phyloP scores from a whole-genome alignment of 2,329 filamentous ascomycete species.

The Colletotrichum shisoi region DNA sequence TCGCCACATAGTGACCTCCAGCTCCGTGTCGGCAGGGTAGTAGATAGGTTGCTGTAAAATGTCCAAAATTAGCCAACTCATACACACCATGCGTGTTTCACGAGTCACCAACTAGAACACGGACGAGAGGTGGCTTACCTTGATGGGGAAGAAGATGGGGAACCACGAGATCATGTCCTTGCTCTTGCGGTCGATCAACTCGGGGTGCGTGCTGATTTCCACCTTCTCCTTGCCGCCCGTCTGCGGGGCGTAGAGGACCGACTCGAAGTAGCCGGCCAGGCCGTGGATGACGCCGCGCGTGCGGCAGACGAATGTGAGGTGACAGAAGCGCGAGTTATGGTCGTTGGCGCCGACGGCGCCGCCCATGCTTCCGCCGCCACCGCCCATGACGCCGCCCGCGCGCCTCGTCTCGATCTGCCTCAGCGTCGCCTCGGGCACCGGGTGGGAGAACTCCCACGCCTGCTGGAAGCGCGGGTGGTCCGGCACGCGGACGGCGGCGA shows the following conservation, averaged over 20 bases:
- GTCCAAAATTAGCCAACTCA: background rate
- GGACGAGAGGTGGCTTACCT: constrained; percentile 63
- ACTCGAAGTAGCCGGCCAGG: constrained; percentile 93
- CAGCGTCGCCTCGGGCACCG: constrained; percentile 68
- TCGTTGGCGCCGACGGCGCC: constrained; percentile 85
- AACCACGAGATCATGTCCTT: constrained; percentile 99
- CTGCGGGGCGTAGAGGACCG: constrained; percentile 79
- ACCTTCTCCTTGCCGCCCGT: constrained; percentile 62
- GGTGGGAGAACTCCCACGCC: constrained; percentile 83
- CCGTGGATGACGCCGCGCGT: constrained; percentile 88
- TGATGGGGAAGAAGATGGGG: constrained; percentile 95
- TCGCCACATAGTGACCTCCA: constrained; percentile 94
- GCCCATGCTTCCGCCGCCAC: constrained; percentile 75
- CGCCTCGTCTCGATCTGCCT: constrained; percentile 63
- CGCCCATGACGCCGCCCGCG: constrained; percentile 70
- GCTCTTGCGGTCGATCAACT: constrained; percentile 91
- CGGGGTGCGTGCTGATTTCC: constrained; percentile 90
- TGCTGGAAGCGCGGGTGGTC: constrained; percentile 71
- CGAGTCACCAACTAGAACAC: background rate
- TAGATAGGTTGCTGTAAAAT: constrained; percentile 77
- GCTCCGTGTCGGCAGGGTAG: constrained; percentile 81
- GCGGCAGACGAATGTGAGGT: constrained; percentile 78
- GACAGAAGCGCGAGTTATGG: constrained; percentile 85
- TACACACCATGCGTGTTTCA: no score
- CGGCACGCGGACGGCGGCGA: constrained; percentile 68